A percentile compares a stretch with the other conserved stretches of the same genome.
These are phyloP conservation scores for Dactylonectria macrodidyma DNA, from an alignment of 2,329 filamentous ascomycete genomes.

Conservation along the genomic window DNA sequence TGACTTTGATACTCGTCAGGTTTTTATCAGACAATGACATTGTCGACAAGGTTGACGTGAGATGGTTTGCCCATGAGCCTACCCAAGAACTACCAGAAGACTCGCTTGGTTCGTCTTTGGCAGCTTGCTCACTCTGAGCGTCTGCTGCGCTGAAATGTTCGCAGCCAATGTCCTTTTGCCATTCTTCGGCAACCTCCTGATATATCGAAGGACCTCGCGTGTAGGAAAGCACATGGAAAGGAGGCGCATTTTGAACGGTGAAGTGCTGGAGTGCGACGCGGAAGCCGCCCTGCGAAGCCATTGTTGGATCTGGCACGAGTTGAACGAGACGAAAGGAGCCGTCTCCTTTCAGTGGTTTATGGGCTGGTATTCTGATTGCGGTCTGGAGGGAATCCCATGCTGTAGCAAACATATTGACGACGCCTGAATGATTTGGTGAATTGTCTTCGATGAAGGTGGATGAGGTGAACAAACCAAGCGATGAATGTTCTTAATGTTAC, in stretches of 20 bases:
- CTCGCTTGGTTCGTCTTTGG: neutral
- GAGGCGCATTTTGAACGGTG: neutral
- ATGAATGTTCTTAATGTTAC: too few relatives aligned
- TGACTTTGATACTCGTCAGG: neutral
- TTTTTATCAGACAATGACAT: neutral
- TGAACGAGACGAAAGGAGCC: slow-evolving; percentile 5
- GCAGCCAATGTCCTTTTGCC: neutral
- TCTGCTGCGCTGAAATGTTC: neutral
- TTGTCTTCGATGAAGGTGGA: too few relatives aligned
- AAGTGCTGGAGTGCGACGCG: neutral
- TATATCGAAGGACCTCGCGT: neutral
- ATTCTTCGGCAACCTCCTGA: neutral
- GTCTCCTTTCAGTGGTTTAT: neutral
- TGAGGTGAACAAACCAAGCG: too few relatives aligned
- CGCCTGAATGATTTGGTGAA: neutral
- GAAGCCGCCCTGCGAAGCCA: neutral
- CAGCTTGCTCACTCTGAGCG: neutral
- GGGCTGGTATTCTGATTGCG: neutral
- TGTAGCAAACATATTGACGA: neutral
- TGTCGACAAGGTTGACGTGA: neutral
- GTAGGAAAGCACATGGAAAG: slow-evolving; percentile 8
- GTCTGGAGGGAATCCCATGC: neutral
- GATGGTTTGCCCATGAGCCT: neutral
- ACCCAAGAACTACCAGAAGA: neutral
- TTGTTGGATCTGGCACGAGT: neutral